phyloP scores from a whole-genome alignment of 2,329 filamentous ascomycete genomes.

The Botrytis deweyae region DNA sequence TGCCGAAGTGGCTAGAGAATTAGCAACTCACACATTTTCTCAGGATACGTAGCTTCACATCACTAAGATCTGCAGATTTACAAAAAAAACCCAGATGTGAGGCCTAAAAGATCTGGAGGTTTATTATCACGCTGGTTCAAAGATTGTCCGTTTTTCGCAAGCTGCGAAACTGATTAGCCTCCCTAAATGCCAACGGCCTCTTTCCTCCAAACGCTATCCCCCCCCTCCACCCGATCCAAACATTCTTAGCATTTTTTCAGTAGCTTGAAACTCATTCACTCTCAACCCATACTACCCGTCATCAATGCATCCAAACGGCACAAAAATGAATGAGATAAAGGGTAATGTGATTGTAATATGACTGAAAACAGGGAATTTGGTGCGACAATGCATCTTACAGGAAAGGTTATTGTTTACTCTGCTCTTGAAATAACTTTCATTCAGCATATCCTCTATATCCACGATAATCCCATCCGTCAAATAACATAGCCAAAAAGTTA shows the following conservation, averaged over 20 bases:
- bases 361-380: not conserved
- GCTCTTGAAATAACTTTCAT: not conserved
- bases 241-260: not conserved
- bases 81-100: not conserved
- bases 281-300: not conserved
- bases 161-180: not conserved
- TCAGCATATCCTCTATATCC: not conserved
- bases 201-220: not conserved
- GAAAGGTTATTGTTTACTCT: not conserved
- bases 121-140: not conserved
- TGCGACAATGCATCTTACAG: not conserved
- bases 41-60: not conserved
- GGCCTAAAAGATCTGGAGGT: not conserved
- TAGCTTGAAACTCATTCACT: not conserved
- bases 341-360: not conserved
- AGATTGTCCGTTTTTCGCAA: not conserved
- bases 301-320: not conserved
- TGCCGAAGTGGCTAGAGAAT: not conserved
- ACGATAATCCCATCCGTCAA: not conserved
- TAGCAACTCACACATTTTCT: not conserved
- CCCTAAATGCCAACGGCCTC: not conserved
- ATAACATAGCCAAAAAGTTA: not conserved
- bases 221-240: not conserved
- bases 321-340: not conserved
- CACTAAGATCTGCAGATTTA: not conserved